Evolutionary conservation across 192 early-diverging fungal genomes (phyloP).

Genomic region (Rhizoclosmatium sp.): DNA sequence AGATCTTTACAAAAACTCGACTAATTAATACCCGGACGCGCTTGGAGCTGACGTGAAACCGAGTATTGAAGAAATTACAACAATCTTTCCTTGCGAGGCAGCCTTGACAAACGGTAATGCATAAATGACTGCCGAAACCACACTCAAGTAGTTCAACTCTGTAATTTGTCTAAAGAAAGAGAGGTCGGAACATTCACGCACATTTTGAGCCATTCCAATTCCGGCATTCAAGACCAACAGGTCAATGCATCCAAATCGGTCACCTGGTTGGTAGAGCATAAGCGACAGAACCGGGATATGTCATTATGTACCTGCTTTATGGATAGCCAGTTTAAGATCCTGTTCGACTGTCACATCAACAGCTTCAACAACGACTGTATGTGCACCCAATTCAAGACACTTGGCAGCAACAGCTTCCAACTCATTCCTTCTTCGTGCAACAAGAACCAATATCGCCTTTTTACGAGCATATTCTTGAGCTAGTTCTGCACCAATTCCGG

Average conservation of each 20-base stretch:
- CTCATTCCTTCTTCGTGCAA: slow-evolving; percentile 63
- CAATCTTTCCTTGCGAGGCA: slow-evolving; percentile 45
- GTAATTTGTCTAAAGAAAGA: background rate
- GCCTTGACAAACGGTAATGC: slow-evolving; percentile 74
- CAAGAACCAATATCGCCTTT: slow-evolving; percentile 66
- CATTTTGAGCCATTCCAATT: slow-evolving; percentile 67
- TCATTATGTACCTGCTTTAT: slow-evolving; percentile 27
- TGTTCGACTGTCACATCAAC: slow-evolving; percentile 61
- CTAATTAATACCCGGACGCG: background rate
- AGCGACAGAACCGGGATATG: background rate
- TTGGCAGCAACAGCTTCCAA: slow-evolving; percentile 58
- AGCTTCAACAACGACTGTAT: slow-evolving; percentile 20
- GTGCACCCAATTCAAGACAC: slow-evolving; percentile 41
- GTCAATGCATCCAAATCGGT: slow-evolving; percentile 54
- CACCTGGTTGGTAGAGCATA: background rate
- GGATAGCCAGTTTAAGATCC: slow-evolving; percentile 49
- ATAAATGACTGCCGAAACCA: slow-evolving; percentile 62
- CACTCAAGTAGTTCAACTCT: background rate
- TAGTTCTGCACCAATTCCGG: slow-evolving; percentile 75
- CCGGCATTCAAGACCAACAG: slow-evolving; percentile 78
- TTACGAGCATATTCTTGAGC: slow-evolving; percentile 72
- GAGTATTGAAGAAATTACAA: slow-evolving; percentile 1
- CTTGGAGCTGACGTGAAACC: background rate
- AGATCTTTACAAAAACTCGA: background rate
- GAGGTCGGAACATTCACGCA: background rate